Evolutionary conservation across 441 rosid genomes (phyloP), one percentile per base, ranked within the genome.

Genomic region (Capsella rubella): DNA sequence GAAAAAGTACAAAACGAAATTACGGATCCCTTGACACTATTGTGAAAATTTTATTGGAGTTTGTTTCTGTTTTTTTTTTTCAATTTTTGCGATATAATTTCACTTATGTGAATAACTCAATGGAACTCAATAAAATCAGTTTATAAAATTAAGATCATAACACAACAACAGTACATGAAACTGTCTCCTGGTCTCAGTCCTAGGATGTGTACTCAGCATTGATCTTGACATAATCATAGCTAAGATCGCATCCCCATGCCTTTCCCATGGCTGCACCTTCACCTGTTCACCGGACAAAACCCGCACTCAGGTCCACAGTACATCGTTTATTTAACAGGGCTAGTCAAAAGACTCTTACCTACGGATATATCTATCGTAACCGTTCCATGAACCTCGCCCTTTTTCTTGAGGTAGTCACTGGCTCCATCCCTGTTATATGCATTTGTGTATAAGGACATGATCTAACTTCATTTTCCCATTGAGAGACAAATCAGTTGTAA

Each of bases 231-330:
- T 91, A 93, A 67, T 91, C 97, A 42, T 90, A 95, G 68, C 96
- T 92, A 16, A 89, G 82, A 72, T 95, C 97, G 13, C 99, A 90
- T 14, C 98, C 97, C 94, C 97, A 93, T 1, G 97, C 97, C 72
- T 85, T 86, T 4, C 89, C 88, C 0, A 66, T 75, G 25, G 87
- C 92, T 16, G 81, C 57, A 61, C 93, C 95, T 46, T 82, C 85
- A 63, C 95, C 95, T 89, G 79, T 64, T 50, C 58, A 37, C 16
- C 0, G 6, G 34, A 65, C n/a, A 45, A 54, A 34, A 37, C 34
- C 34, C 1, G 11, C 6, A 60, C 27, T 64, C 55, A 69, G 60
- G 34, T 37, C 27, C 13, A 72, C 43, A 14, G 4, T 5, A 37
- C 18, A 13, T 28, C 13, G 16, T 29, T 60, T 32, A 60, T 65